A percentile compares a stretch with the other conserved stretches of the same genome.
phyloP scores from a whole-genome alignment of 495 filamentous ascomycete species.

The Neurospora sp. region DNA sequence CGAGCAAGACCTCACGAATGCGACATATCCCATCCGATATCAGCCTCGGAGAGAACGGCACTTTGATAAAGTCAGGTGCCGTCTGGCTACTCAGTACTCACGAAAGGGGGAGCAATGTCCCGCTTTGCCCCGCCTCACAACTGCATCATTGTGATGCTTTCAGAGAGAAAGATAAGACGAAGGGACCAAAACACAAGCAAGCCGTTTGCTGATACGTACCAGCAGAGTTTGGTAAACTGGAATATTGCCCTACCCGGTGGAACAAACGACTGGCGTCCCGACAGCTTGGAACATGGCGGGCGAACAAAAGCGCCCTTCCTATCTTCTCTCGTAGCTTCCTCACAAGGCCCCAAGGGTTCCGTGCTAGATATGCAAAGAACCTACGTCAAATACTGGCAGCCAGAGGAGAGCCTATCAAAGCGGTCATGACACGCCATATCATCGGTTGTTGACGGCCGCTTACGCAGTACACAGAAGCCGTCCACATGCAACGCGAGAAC shows the following conservation, averaged over 20 bases:
- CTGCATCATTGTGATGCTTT: not conserved
- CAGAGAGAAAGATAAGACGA: not conserved
- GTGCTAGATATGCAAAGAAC: not conserved
- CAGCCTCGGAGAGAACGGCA: not conserved
- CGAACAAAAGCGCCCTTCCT: not conserved
- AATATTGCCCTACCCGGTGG: not conserved
- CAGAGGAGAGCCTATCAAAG: not conserved
- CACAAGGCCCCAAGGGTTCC: not conserved
- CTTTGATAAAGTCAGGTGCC: not conserved
- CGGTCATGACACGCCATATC: not conserved
- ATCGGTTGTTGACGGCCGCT: not conserved
- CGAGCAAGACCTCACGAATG: not conserved
- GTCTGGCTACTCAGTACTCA: not conserved
- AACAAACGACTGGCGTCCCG: not conserved
- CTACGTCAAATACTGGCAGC: not conserved
- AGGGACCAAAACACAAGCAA: not conserved
- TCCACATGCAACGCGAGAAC: not conserved
- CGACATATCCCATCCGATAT: not conserved
- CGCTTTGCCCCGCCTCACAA: not conserved
- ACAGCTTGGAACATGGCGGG: not conserved
- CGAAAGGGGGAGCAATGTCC: not conserved
- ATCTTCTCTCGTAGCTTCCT: not conserved
- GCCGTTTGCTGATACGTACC: not conserved
- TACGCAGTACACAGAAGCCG: not conserved
- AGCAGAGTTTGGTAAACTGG: not conserved